Conservation (phyloP, 2,329 filamentous ascomycete genomes). For the Phialophora macrospora region DNA sequence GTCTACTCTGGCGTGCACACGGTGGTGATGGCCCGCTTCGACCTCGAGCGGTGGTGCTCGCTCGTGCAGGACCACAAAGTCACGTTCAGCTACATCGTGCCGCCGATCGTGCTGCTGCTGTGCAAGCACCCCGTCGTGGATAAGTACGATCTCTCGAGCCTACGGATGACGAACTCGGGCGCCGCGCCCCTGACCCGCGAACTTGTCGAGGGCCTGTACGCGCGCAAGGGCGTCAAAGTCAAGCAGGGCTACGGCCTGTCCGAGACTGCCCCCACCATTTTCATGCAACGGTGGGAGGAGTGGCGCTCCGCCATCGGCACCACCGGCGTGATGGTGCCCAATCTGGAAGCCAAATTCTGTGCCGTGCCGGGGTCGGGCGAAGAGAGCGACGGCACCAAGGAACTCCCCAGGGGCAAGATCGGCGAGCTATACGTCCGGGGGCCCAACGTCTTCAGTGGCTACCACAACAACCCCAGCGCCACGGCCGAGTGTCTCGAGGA, state of each 20-base stretch:
- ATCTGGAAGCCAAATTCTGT: conserved; percentile 82
- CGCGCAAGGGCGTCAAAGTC: conserved; percentile 74
- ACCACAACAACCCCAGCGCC: conserved; percentile 63
- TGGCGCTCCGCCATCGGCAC: conserved; percentile 79
- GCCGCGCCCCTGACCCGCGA: conserved; percentile 84
- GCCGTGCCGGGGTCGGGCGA: conserved; percentile 57
- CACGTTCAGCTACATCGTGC: conserved; percentile 81
- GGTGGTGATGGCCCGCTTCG: conserved; percentile 78
- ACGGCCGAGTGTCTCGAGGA: conserved; percentile 68
- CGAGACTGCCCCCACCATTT: conserved; percentile 81
- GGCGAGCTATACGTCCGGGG: conserved; percentile 73
- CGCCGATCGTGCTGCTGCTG: conserved; percentile 79
- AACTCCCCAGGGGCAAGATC: conserved; percentile 65
- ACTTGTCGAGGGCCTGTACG: conserved; percentile 75
- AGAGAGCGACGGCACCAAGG: conserved; percentile 49
- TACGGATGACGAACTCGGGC: conserved; percentile 85
- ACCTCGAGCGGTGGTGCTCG: conserved; percentile 76
- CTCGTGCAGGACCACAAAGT: conserved; percentile 75
- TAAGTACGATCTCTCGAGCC: conserved; percentile 77
- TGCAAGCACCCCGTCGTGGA: conserved; percentile 77
- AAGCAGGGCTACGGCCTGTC: conserved; percentile 94
- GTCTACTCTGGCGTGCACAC: conserved; percentile 69
- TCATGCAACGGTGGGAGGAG: conserved; percentile 73
- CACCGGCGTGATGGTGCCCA: conserved; percentile 77
- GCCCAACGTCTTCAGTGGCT: conserved; percentile 68